Conservation (phyloP, 148 eudicot genomes). For the Linanthus parryae region DNA sequence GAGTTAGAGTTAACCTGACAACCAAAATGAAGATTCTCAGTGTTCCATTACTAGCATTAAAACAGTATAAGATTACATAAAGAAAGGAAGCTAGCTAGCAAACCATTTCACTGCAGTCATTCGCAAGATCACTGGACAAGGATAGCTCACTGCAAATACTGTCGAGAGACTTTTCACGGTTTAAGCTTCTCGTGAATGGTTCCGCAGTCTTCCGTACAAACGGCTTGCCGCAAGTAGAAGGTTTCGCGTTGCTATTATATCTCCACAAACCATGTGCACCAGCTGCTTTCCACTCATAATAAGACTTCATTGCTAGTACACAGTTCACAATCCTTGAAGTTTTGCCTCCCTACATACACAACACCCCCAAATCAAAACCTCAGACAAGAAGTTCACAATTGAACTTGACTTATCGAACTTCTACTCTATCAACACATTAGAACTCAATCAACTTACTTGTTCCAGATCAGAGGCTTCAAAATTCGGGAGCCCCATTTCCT, state of each 20-base stretch:
- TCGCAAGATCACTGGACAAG: slow-evolving; percentile 25
- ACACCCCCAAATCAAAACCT: not conserved
- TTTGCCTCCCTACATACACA: slow-evolving; percentile 97
- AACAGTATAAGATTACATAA: slow-evolving; percentile 1
- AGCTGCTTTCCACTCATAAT: slow-evolving; percentile 58
- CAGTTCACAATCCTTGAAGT: slow-evolving; percentile 73
- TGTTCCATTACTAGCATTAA: slow-evolving; percentile 2
- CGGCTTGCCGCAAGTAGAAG: slow-evolving; percentile 34
- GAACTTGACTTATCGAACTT: not conserved
- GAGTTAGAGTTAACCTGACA: slow-evolving; percentile 44
- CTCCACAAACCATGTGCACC: slow-evolving; percentile 70
- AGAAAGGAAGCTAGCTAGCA: slow-evolving; percentile 11
- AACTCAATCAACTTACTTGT: slow-evolving; percentile 38
- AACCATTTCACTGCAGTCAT: slow-evolving; percentile 54
- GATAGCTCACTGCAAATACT: slow-evolving; percentile 22
- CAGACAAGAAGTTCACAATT: not conserved
- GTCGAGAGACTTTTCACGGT: slow-evolving; percentile 50
- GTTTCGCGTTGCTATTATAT: slow-evolving; percentile 45
- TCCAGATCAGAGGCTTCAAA: slow-evolving; percentile 94
- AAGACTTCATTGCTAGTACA: slow-evolving; percentile 69
- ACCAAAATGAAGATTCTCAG: not conserved
- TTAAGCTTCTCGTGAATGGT: slow-evolving; percentile 52
- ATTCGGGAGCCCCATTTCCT: slow-evolving; percentile 81
- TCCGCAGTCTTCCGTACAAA: slow-evolving; percentile 64
- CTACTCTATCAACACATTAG: not conserved